phyloP scores from a whole-genome alignment of 352 stramenopile genomes.

The Phytophthora foliorum region DNA sequence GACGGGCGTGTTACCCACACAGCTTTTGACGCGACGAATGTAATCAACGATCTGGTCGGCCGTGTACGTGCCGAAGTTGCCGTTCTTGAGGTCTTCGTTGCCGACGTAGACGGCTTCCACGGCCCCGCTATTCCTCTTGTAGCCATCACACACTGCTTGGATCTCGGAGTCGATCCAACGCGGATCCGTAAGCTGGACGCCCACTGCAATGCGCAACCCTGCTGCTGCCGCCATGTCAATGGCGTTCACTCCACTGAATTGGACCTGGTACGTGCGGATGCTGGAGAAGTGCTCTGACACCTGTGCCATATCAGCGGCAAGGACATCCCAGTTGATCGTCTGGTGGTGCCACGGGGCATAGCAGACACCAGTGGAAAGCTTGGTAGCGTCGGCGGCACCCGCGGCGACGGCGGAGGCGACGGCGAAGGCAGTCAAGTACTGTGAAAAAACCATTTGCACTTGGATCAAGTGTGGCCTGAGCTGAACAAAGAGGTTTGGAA shows the following conservation, averaged over 20 bases:
- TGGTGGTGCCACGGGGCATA: conserved; percentile 68
- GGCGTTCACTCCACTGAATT: conserved; percentile 58
- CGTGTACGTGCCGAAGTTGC: conserved; percentile 41
- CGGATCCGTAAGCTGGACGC: conserved; percentile 59
- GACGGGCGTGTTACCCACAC: conserved; percentile 55
- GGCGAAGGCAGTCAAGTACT: background rate
- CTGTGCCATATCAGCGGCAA: conserved; percentile 43
- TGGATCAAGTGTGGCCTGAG: too few relatives aligned
- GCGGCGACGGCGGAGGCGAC: conserved; percentile 1
- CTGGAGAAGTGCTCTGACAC: conserved; percentile 55
- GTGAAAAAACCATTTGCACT: background rate
- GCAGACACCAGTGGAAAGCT: conserved; percentile 45
- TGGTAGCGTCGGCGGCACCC: background rate
- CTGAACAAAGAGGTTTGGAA: too few relatives aligned
- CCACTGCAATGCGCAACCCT: conserved; percentile 61
- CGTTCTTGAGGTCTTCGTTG: conserved; percentile 73
- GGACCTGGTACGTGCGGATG: conserved; percentile 71
- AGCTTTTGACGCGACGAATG: conserved; percentile 58
- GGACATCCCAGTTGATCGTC: conserved; percentile 37
- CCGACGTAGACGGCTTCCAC: conserved; percentile 77
- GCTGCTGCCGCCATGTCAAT: conserved; percentile 47
- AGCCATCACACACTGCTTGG: conserved; percentile 58
- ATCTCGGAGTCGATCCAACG: conserved; percentile 52
- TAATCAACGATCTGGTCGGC: conserved; percentile 46
- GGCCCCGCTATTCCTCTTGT: conserved; percentile 33